Percentiles rank a stretch among this genome's conserved stretches.
These are phyloP conservation scores for Aspergillus sp. DNA, from an alignment of 2,329 filamentous ascomycete genomes.

Conservation along the genomic window DNA sequence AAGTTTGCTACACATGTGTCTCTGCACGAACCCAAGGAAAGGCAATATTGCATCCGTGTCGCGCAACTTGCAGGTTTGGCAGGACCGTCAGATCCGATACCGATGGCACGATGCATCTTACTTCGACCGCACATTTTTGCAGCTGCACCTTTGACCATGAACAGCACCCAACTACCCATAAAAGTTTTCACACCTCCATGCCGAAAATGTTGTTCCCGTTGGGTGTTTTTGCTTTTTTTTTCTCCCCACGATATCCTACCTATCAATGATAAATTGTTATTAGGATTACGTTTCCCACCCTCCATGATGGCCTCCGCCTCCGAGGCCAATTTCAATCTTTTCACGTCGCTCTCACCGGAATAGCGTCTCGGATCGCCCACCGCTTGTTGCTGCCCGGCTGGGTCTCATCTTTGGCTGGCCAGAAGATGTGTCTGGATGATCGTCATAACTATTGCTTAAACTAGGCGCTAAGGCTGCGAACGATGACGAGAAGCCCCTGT, in stretches of 20 bases:
- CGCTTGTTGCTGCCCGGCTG: not conserved
- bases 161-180: not conserved
- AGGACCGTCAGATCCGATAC: not conserved
- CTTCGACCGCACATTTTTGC: not conserved
- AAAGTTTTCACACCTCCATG: not conserved
- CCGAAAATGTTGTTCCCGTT: not conserved
- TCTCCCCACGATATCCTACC: constrained; percentile 4
- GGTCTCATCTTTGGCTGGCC: not conserved
- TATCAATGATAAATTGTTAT: not conserved
- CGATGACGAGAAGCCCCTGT: not conserved
- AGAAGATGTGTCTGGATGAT: not conserved
- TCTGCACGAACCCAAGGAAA: constrained; percentile 1
- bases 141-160: not conserved
- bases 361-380: not conserved
- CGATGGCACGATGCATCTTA: not conserved
- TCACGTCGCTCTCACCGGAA: not conserved
- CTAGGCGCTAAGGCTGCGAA: not conserved
- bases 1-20: not conserved
- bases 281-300: not conserved
- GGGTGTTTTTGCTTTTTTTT: constrained; percentile 5
- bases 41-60: constrained; percentile 11
- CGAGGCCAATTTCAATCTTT: not conserved
- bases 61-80: not conserved
- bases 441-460: not conserved
- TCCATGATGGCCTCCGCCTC: not conserved